Conservation (phyloP, 306 rosid genomes). For the Fragaria iinumae region DNA sequence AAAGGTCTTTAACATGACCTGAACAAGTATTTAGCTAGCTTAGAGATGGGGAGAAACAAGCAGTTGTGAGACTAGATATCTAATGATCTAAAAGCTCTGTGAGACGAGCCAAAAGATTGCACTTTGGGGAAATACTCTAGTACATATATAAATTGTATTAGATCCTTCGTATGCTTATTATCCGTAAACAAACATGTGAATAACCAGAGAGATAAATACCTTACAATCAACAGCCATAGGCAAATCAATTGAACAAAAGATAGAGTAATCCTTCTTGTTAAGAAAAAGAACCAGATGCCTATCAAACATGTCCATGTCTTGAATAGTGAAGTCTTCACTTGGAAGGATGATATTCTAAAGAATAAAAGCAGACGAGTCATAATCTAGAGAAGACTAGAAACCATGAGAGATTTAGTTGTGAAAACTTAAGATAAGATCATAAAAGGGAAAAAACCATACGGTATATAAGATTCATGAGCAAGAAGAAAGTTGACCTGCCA, state of each 20-base stretch:
- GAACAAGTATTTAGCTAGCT: constrained; percentile 17
- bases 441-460: not conserved
- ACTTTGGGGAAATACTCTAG: not conserved
- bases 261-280: constrained; percentile 59
- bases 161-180: not conserved
- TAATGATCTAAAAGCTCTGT: constrained; percentile 7
- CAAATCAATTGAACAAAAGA: constrained; percentile 67
- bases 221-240: constrained; percentile 51
- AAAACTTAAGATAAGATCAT: constrained; percentile 6
- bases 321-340: constrained; percentile 49
- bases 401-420: not conserved
- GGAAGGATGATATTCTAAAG: constrained; percentile 71
- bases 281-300: constrained; percentile 82
- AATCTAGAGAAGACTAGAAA: constrained; percentile 21
- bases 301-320: constrained; percentile 82
- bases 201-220: constrained; percentile 43
- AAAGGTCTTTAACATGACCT: constrained; percentile 9
- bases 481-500: constrained; percentile 58
- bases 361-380: constrained; percentile 20
- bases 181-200: not conserved
- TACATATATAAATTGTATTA: not conserved
- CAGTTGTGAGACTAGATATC: constrained; percentile 10
- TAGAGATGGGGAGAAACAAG: not conserved
- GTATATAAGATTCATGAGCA: not conserved
- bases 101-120: not conserved